phyloP scores from a whole-genome alignment of 441 rosid species.

The Dalechampia spathulata region DNA sequence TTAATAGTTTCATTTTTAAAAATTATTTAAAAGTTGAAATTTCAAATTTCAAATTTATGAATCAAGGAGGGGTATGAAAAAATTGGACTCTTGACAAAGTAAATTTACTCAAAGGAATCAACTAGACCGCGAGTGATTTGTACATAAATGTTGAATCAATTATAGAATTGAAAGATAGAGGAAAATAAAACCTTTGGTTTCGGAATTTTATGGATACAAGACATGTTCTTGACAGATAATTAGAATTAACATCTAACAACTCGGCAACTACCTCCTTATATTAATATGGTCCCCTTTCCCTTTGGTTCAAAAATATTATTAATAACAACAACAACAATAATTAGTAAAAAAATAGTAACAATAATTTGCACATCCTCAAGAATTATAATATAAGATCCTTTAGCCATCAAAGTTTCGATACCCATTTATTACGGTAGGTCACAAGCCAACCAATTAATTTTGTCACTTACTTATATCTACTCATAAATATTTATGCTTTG shows the following conservation, averaged over 20 bases:
- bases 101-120: no score
- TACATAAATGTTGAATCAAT: no score
- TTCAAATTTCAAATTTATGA: no score
- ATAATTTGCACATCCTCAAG: conserved; percentile 10
- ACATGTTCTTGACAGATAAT: conserved; percentile 17
- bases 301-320: no score
- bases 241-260: conserved; percentile 25
- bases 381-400: conserved; percentile 8
- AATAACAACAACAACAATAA: no score
- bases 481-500: conserved; percentile 23
- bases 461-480: conserved; percentile 20
- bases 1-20: no score
- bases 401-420: conserved; percentile 20
- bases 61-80: no score
- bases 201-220: conserved; percentile 14
- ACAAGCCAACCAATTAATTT: conserved; percentile 21
- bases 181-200: neutral
- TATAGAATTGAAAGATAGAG: neutral
- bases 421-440: conserved; percentile 34
- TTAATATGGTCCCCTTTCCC: conserved; percentile 21
- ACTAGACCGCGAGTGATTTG: no score
- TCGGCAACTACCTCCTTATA: conserved; percentile 13
- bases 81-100: no score
- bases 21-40: no score
- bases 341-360: neutral